A percentile compares a stretch with the other conserved stretches of the same genome.
These are phyloP conservation scores for Penicillium waksmanii DNA, from an alignment of 495 filamentous ascomycete species.

Conservation along the genomic window DNA sequence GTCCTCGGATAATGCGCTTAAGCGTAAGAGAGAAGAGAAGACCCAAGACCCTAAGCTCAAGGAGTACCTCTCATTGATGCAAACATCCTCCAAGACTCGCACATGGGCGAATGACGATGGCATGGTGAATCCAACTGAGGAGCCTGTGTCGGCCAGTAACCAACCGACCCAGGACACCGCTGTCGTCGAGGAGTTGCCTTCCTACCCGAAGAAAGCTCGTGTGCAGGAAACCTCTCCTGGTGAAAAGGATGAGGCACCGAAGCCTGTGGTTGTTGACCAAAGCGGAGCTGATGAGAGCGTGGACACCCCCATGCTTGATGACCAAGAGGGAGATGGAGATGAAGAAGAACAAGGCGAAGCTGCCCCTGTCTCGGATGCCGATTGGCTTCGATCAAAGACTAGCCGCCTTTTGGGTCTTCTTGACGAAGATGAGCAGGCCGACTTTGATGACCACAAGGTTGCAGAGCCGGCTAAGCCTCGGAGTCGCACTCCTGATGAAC, in stretches of 20 bases:
- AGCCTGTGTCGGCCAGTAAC: constrained; percentile 26
- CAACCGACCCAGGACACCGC: constrained; percentile 29
- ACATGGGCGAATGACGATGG: constrained; percentile 66
- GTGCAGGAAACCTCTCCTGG: constrained; percentile 20
- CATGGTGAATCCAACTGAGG: constrained; percentile 38
- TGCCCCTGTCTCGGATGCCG: constrained; percentile 62
- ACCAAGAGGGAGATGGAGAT: constrained; percentile 22
- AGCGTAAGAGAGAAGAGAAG: constrained; percentile 59
- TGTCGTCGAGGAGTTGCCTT: constrained; percentile 43
- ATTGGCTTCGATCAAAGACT: constrained; percentile 94
- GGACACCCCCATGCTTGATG: constrained; percentile 18
- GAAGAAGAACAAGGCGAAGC: constrained; percentile 22
- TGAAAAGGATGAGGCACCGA: constrained; percentile 17
- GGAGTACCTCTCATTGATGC: constrained; percentile 87
- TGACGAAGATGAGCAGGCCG: constrained; percentile 63
- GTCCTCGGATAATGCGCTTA: constrained; percentile 41
- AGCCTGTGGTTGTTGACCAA: constrained; percentile 34
- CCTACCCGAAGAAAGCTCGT: constrained; percentile 47
- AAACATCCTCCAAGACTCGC: constrained; percentile 65
- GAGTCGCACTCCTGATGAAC: constrained; percentile 22
- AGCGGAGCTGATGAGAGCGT: constrained; percentile 21
- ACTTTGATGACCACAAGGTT: constrained; percentile 32
- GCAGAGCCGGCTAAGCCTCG: constrained; percentile 19
- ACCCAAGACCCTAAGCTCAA: constrained; percentile 75
- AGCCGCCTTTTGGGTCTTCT: constrained; percentile 84